Base-by-base conservation (phyloP, 2,329 filamentous ascomycete genomes). In the Tolypocladium paradoxum region DNA sequence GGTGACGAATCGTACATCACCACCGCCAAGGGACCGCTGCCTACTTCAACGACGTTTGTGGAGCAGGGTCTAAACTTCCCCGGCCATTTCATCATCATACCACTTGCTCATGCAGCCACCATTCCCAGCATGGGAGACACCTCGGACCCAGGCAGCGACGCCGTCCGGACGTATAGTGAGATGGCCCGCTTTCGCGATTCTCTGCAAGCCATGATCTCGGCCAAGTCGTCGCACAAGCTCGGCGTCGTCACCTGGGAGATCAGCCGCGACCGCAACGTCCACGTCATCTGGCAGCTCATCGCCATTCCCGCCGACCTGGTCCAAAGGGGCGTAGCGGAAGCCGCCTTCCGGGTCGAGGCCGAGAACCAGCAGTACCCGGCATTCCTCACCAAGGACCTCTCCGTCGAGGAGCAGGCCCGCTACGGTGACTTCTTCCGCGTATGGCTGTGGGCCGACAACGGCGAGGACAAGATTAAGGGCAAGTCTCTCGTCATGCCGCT, bases 241-340 rank as follows among this genome's bases (percentile, higher is more conserved):
- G 93, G 92, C 18, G 81, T 84, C 2, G 87, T 97, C 1, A 93
- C 90, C 0, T 99, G 90, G 83, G 93, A 97, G 70, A 91, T 99
- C 62, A 92, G 85, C 65, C 85, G 90, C 50, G 77, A 76, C 5
- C 80, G 81, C 50, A 90, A 93, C 52, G 84, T 97, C 53, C 93
- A 99, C 66, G 78, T 85, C 1, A 92, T 97, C 64, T 96, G 91
- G 93, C 95, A 99, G 69, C 87, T 95, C 60, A 73, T 97, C 33
- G 90, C 93, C 1, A 75, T 95, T 0, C 81, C 87, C 0, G 74
- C 79, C 0, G 77, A 86, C 11, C 73, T 89, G 46, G 79, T 96
- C 50, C 73, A 71, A 22, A 82, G 83, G 48, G 87, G 88, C 0
- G 75, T 95, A 1, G 88, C 95, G 0, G 90, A 96, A 66, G 89